Base-by-base conservation (phyloP, 2,329 filamentous ascomycete genomes). In the Diaporthe amygdali region DNA sequence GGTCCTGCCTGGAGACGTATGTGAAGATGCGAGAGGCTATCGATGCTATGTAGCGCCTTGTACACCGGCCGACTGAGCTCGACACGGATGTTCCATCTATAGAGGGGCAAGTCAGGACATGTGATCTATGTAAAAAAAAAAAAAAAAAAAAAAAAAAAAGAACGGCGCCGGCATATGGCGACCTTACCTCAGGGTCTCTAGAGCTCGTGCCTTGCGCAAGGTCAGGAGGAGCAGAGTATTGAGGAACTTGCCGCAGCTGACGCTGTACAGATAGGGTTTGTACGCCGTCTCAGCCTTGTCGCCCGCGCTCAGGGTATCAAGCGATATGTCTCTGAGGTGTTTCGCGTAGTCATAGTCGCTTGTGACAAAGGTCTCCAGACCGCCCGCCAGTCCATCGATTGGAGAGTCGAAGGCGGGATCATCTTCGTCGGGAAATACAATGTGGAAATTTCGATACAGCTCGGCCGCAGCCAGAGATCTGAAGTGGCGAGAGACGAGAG, bases 311-410 rank as follows among this genome's bases (percentile, higher is more conserved):
- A 87, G 79, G 1, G 88, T 89, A 73, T 91, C 89, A 72, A 92
- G 82, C 39, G 82, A 84, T 46, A 92, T 80, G 69, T 88, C 85
- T 72, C 84, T 84, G 37, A 92, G 80, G 76, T 90, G 86, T 73
- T 85, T 81, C 32, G 88, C 88, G 80, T 92, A 91, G 78, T 91
- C 84, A 80, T 91, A 91, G 37, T 90, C 85, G 82, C 89, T 91
- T 0, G 89, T 89, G 37, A 86, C 87, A 68, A 92, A 87, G 5
- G 90, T 91, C 69, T 91, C 86, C 59, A 92, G 83, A 4, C 89
- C 87, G 27, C 84, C 84, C 2, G 89, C 87, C 41, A 92, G 83
- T 5, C 85, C 84, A 74, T 91, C 89, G 61, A 89, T 86, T n/a
- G 85, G 83, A 0, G 83, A 85, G 59, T 89, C 87, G 75, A 84